A percentile compares a stretch with the other conserved stretches of the same genome.
phyloP scores from a whole-genome alignment of 2,329 filamentous ascomycete genomes.

The Aureobasidium pullulans region DNA sequence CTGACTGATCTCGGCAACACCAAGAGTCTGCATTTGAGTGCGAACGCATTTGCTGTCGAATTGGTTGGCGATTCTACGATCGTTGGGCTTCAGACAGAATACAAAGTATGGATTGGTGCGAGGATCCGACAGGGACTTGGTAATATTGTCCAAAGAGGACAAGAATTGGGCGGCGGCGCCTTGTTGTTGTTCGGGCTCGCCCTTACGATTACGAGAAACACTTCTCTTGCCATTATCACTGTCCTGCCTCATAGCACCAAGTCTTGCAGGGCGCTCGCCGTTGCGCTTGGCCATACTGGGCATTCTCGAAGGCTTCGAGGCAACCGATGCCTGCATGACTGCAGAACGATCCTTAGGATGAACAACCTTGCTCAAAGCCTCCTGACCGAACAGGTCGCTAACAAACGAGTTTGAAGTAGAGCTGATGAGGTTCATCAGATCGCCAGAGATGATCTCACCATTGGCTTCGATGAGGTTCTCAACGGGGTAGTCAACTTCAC shows the following conservation, averaged over 20 bases:
- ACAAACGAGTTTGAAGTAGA: slow-evolving; percentile 85
- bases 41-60: slow-evolving; percentile 98
- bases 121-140: slow-evolving; percentile 70
- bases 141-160: slow-evolving; percentile 81
- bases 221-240: slow-evolving; percentile 33
- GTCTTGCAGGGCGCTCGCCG: slow-evolving; percentile 47
- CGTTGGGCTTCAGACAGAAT: slow-evolving; percentile 95
- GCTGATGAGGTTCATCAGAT: slow-evolving; percentile 89
- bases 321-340: slow-evolving; percentile 92
- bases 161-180: slow-evolving; percentile 91
- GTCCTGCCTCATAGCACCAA: slow-evolving; percentile 33
- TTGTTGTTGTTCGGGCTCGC: slow-evolving; percentile 52
- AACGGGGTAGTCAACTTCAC: slow-evolving; percentile 89
- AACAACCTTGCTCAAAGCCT: slow-evolving; percentile 84
- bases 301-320: slow-evolving; percentile 86
- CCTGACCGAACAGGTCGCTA: slow-evolving; percentile 86
- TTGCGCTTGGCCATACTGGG: slow-evolving; percentile 87
- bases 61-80: slow-evolving; percentile 93
- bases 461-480: slow-evolving; percentile 89
- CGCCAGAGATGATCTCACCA: slow-evolving; percentile 88
- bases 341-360: slow-evolving; percentile 85
- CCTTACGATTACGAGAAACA: slow-evolving; percentile 32
- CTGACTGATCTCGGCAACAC: slow-evolving; percentile 94
- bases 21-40: slow-evolving; percentile 87
- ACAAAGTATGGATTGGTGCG: slow-evolving; percentile 93